Evolutionary conservation across 371 early-diverging fungal genomes (phyloP), one percentile per base, ranked within the genome.

Genomic region (Apophysomyces elegans): DNA sequence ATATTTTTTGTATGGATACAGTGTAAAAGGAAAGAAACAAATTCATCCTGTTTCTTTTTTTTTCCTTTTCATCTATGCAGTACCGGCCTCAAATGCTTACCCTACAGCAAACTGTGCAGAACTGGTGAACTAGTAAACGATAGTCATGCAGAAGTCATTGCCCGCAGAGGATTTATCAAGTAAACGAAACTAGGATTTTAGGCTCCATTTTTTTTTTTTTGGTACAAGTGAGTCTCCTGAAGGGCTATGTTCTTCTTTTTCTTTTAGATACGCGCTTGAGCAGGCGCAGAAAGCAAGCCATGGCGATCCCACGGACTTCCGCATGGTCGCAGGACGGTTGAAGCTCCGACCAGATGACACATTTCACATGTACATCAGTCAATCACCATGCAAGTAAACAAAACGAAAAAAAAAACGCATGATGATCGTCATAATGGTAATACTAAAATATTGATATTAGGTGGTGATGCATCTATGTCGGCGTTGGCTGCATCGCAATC

Each of bases 21-120:
- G 50, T 2, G 32, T 26, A 12, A 63, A 57, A 62, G 59, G 59
- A 21, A 50, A 26, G 32, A 26, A 26, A 26, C 32, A 26, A 26
- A 26, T 26, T 26, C 32, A 26, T 26, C 32, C 32, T 2, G 32
- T 26, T 26, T 26, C 32, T 21, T 32, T n/a, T 41, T 61, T 26
- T 58, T 43, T 56, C 58, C 58, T 36, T 56, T 68, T 61, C 45
- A 62, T 67, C 62, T 70, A 63, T 66, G 47, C 61, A 93, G 96
- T 6, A 93, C 94, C 6, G 96, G 96, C 11, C 84, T 94, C 54
- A 95, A 95, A 79, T 95, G 96, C 61, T 78, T 92, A 54, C 79
- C 87, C n/a, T 74, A 77, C 60, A 79, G 78, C 62, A 86, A 88
- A 71, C 80, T 91, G 39, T 76, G 80, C 62, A 69, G 67, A 5